phyloP scores from a whole-genome alignment of 169 alveolate species.

The Plasmodium billcollinsi region DNA sequence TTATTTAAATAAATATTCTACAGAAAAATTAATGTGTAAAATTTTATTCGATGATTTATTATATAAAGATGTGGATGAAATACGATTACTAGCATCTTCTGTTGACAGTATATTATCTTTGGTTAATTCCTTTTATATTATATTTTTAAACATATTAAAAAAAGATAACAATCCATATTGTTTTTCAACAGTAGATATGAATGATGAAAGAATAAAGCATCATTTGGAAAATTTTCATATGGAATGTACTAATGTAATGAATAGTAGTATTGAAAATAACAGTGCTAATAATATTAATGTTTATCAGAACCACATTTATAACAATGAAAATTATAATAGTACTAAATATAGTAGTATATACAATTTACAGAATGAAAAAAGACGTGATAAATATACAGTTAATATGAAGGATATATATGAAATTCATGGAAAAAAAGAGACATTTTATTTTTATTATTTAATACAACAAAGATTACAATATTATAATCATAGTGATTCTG shows the following conservation, averaged over 20 bases:
- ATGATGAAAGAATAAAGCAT: slow-evolving; percentile 28
- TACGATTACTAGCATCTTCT: slow-evolving; percentile 54
- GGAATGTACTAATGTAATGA: too few species aligned
- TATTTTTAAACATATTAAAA: slow-evolving; percentile 70
- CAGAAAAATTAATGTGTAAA: slow-evolving; percentile 44
- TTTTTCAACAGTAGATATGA: slow-evolving; percentile 63
- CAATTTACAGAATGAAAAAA: too few species aligned
- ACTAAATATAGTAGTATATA: not conserved
- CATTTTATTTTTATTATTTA: slow-evolving; percentile 13
- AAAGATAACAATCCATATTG: slow-evolving; percentile 54
- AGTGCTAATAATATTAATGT: too few species aligned
- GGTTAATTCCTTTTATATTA: slow-evolving; percentile 65
- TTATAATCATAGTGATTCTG: slow-evolving; percentile 1
- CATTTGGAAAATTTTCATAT: too few species aligned
- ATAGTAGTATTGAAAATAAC: too few species aligned
- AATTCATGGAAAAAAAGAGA: too few species aligned
- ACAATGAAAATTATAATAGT: not conserved
- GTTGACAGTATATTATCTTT: slow-evolving; percentile 64
- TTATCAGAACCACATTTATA: not conserved
- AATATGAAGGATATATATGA: too few species aligned
- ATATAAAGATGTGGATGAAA: slow-evolving; percentile 67
- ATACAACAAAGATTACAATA: slow-evolving; percentile 21
- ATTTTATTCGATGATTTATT: slow-evolving; percentile 43
- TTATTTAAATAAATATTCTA: slow-evolving; percentile 44
- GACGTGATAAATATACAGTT: too few species aligned